A percentile compares a stretch with the other conserved stretches of the same genome.
phyloP scores from a whole-genome alignment of 2,329 filamentous ascomycete species.

The Beauveria asiatica region DNA sequence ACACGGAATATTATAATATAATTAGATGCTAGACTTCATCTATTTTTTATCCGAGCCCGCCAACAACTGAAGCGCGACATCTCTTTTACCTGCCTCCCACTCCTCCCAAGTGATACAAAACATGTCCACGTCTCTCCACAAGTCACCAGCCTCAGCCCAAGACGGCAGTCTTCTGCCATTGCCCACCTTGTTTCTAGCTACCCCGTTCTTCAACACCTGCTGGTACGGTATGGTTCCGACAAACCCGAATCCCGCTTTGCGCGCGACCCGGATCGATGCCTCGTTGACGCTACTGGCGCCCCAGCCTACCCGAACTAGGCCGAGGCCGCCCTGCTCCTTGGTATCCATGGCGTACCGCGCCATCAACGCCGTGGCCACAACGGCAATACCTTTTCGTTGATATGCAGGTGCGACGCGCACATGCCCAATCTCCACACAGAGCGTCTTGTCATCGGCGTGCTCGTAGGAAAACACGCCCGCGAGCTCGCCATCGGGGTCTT shows the following conservation, averaged over 20 bases:
- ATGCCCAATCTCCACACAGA: neutral
- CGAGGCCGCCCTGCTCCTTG: neutral
- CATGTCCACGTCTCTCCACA: slow-evolving; percentile 2
- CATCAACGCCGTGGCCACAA: neutral
- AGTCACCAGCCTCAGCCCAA: neutral
- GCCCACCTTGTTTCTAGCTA: neutral
- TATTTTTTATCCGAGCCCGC: neutral
- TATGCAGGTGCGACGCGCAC: slow-evolving; percentile 1
- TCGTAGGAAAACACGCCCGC: neutral
- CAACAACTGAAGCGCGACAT: neutral
- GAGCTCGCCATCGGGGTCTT: neutral
- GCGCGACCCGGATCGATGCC: neutral
- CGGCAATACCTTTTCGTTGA: neutral
- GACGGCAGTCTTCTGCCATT: neutral
- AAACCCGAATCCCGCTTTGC: neutral
- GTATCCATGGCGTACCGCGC: neutral
- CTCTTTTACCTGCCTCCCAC: neutral
- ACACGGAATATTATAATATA: neutral
- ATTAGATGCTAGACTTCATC: neutral
- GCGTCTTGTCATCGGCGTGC: neutral
- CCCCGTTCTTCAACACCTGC: neutral
- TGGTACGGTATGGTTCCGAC: neutral
- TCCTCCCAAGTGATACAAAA: slow-evolving; percentile 5
- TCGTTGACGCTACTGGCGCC: slow-evolving; percentile 3
- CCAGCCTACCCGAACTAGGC: neutral